Evolutionary conservation across 2,329 filamentous ascomycete genomes (phyloP).

Genomic region (Fusarium nurragi): DNA sequence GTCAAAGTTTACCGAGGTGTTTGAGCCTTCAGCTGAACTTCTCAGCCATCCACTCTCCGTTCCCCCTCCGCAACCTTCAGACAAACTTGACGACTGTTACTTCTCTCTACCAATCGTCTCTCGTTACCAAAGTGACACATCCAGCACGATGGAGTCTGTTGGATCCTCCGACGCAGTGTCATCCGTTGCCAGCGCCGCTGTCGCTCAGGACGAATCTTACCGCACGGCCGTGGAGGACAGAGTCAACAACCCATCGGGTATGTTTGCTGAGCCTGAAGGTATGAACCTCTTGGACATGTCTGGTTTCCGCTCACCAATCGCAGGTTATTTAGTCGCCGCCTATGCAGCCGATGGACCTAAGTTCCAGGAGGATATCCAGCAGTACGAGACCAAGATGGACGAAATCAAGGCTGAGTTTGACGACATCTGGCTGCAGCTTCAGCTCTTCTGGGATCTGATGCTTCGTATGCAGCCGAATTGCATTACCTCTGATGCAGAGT

Average conservation of each 20-base stretch:
- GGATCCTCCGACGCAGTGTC: too few species aligned
- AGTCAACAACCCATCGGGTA: not conserved
- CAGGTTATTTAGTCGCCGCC: conserved; percentile 6
- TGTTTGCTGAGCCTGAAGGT: not conserved
- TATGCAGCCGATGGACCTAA: not conserved
- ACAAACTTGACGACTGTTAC: not conserved
- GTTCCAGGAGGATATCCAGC: not conserved
- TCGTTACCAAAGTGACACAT: not conserved
- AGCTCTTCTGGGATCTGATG: conserved; percentile 29
- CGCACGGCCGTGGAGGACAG: not conserved
- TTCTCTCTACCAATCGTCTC: not conserved
- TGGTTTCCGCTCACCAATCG: not conserved
- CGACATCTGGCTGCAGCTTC: conserved; percentile 18
- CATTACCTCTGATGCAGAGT: not conserved
- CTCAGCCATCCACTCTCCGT: not conserved
- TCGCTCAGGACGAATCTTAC: not conserved
- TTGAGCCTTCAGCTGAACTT: not conserved
- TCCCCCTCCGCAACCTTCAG: not conserved
- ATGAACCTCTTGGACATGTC: not conserved
- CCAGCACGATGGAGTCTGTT: not conserved
- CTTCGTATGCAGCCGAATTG: conserved; percentile 33
- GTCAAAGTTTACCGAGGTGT: conserved; percentile 1
- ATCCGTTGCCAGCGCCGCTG: too few species aligned
- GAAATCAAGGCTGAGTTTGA: conserved; percentile 8
- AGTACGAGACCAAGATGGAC: not conserved